Percentiles rank a stretch among this genome's conserved stretches.
Evolutionary conservation across 805 yeast genomes (phyloP).

Genomic region (Lachancea cidri): DNA sequence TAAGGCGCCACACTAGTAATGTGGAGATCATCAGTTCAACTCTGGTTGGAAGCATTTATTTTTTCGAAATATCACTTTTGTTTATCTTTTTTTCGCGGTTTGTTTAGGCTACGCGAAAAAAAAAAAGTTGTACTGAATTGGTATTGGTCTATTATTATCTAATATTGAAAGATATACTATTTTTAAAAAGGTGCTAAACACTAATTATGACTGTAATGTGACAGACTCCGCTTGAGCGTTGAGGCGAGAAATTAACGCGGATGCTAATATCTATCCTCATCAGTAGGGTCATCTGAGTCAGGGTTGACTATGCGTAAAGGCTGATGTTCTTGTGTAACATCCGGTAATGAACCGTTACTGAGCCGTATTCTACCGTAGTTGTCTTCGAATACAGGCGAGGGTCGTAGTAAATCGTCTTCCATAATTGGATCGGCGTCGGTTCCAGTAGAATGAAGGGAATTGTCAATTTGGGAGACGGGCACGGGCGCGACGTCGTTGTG

Average conservation of each 20-base stretch:
- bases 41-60: slow-evolving; percentile 60
- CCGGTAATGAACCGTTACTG: slow-evolving; percentile 53
- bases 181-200: not conserved
- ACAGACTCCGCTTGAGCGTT: too few species aligned
- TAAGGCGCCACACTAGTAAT: slow-evolving; percentile 88
- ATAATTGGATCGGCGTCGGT: not conserved
- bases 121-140: not conserved
- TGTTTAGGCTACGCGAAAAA: too few species aligned
- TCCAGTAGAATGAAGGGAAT: slow-evolving; percentile 1
- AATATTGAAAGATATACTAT: not conserved
- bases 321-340: slow-evolving; percentile 35
- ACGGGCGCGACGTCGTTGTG: slow-evolving; percentile 25
- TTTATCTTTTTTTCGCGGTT: not conserved
- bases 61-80: slow-evolving; percentile 9
- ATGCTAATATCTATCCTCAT: not conserved
- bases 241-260: not conserved
- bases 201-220: not conserved
- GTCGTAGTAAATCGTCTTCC: slow-evolving; percentile 8
- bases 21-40: slow-evolving; percentile 80
- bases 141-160: not conserved
- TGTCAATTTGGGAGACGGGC: slow-evolving; percentile 14
- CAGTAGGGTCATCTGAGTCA: slow-evolving; percentile 14
- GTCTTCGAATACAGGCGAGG: slow-evolving; percentile 24
- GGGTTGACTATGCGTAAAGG: slow-evolving; percentile 50
- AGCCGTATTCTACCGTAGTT: slow-evolving; percentile 42